Evolutionary conservation across 2,329 filamentous ascomycete genomes (phyloP), one percentile per base, ranked within the genome.

Genomic region (Escovopsis weberi): DNA sequence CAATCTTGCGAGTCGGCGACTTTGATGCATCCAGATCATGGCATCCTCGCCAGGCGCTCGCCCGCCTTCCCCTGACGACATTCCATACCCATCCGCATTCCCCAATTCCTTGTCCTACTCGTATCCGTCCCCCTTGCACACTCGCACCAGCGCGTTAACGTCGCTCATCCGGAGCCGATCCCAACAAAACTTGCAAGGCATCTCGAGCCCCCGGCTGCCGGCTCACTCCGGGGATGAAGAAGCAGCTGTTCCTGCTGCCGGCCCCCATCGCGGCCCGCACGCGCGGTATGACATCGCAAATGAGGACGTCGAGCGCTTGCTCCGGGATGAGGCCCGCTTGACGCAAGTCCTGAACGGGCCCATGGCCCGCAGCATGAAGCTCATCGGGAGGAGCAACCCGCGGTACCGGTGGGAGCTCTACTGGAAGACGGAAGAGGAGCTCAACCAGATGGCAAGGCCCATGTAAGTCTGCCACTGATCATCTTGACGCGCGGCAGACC

Each of bases 311-410:
- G 61, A 63, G 15, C 63, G 64, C 23, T 58, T 68, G 19, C 58
- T 67, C 38, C 59, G 63, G 37, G 73, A 79, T 42, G 76, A 80
- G 59, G 71, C 72, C 30, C 74, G 76, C 19, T 59, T 80, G 40
- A 75, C 64, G 45, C 67, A 70, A 47, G 65, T 81, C 45, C 70
- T 82, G 42, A 69, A 72, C 53, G 74, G 73, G n/a, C 78, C 81
- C 3, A 77, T 84, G 58, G 82, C 87, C 72, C 73, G 85, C 48
- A 87, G 82, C 55, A 83, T 87, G 74, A 75, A 85, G 43, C 70
- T 96, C 53, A 94, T 95, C 58, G 89, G 89, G 36, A 85, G 85
- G 53, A 85, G 76, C 50, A 95, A 91, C 58, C 84, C 85, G 15
- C 69, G 85, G 47, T 94, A 94, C 62, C 74, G 74, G 48, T 95